These are phyloP conservation scores for Naumovozyma baii DNA, from an alignment of 805 yeast species.

Conservation along the genomic window DNA sequence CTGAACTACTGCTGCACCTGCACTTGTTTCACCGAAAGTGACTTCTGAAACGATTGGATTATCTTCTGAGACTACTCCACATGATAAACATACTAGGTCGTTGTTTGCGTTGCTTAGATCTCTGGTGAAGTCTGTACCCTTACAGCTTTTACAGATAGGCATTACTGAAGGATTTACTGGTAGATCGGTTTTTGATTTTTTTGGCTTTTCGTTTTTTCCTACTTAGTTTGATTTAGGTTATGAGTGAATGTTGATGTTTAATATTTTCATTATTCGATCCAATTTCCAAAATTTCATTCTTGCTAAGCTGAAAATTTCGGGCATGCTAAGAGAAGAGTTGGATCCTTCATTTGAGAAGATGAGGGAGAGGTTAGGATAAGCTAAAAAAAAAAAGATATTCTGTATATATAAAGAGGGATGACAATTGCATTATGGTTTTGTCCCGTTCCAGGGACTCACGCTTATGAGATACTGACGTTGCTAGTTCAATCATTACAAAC, in stretches of 20 bases:
- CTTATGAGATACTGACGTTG: slow-evolving; percentile 47
- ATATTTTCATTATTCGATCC: too few relatives aligned
- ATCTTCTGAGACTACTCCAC: slow-evolving; percentile 87
- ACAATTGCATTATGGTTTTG: slow-evolving; percentile 67
- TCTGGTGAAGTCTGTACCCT: slow-evolving; percentile 42
- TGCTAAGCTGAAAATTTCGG: too few relatives aligned
- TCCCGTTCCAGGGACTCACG: slow-evolving; percentile 46
- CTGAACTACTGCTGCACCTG: slow-evolving; percentile 93
- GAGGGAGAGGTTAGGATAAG: too few relatives aligned
- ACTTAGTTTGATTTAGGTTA: too few relatives aligned
- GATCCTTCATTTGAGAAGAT: too few relatives aligned
- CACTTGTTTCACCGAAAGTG: slow-evolving; percentile 81
- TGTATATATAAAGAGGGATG: slow-evolving; percentile 20
- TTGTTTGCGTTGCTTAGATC: slow-evolving; percentile 53
- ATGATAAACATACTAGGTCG: slow-evolving; percentile 67
- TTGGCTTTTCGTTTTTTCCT: too few relatives aligned
- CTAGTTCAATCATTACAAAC: slow-evolving; percentile 58
- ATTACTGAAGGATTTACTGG: too few relatives aligned
- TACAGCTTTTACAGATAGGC: slow-evolving; percentile 39
- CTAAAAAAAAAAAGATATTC: not conserved
- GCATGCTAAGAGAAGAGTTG: too few relatives aligned
- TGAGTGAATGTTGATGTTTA: too few relatives aligned
- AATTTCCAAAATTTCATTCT: too few relatives aligned
- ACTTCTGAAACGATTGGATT: slow-evolving; percentile 94
- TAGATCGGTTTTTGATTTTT: not conserved